Conservation (phyloP, 176 grass and related monocot genomes). For the Alloteropsis semialata region DNA sequence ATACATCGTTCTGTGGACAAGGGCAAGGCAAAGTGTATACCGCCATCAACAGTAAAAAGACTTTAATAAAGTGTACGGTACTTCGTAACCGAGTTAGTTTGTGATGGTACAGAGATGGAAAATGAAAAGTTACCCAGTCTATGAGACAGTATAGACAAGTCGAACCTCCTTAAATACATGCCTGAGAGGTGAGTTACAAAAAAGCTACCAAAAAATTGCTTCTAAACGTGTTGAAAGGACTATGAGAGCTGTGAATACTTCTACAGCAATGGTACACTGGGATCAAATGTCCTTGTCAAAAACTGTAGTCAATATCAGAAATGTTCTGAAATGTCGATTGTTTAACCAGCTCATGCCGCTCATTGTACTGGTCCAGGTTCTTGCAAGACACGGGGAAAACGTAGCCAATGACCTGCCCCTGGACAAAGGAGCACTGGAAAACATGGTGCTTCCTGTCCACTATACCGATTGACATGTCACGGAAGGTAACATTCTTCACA, state of each 20-base stretch:
- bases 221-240: constrained; percentile 18
- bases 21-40: not conserved
- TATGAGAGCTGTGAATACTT: constrained; percentile 22
- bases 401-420: constrained; percentile 76
- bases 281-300: constrained; percentile 42
- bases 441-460: constrained; percentile 66
- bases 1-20: not conserved
- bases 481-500: constrained; percentile 62
- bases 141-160: constrained; percentile 20
- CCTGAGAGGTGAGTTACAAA: constrained; percentile 14
- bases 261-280: constrained; percentile 29
- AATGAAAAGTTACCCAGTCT: constrained; percentile 9
- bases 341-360: constrained; percentile 56
- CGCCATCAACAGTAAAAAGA: not conserved
- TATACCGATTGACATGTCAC: constrained; percentile 70
- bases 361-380: constrained; percentile 76
- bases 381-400: constrained; percentile 75
- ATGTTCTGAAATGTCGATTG: constrained; percentile 62
- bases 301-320: constrained; percentile 86
- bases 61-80: not conserved
- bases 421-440: constrained; percentile 87
- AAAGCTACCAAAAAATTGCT: constrained; percentile 21
- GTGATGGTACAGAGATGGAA: constrained; percentile 18
- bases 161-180: constrained; percentile 37
- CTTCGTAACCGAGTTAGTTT: constrained; percentile 10